Evolutionary conservation across 805 yeast genomes (phyloP), one percentile per base, ranked within the genome.

Genomic region (Huiozyma naganishii): DNA sequence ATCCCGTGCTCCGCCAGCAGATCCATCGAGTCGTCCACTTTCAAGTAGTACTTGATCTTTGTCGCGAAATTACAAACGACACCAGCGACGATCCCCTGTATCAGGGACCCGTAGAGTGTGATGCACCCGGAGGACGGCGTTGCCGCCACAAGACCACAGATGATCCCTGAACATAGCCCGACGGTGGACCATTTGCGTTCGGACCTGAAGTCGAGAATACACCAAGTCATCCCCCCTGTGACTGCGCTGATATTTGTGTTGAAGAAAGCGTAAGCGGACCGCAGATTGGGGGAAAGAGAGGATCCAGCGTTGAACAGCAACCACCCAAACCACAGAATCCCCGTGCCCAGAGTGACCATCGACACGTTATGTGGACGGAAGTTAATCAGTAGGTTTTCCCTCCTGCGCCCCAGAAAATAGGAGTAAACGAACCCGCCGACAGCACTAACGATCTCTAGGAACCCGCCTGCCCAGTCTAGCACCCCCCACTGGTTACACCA

Each of bases 1-100:
- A 90, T 73, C 41, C 96, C 97, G 80, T 90, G 98, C 77, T 90
- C 97, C n/a, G 97, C 97, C 61, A 90, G 73, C 41, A 88, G 79
- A 81, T 92, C 97, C 54, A 92, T 69, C 1, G 96, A 80, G 67
- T 90, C 98, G 63, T 92, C 97, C 41, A 90, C 88, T 46, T 74
- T 73, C 39, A 83, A 67, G 49, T 85, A 66, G 59, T 83, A 85
- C 66, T 90, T 90, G 61, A 90, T 67, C 56, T 87, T 84, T 39
- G 97, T 90, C 45, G 95, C 70, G 57, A 84, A 84, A 69, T 90
- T 90, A 75, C 97, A 92, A 32, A 81, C 77, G 8, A 81, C 64
- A 35, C 95, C 95, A 0, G 96, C 71, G 2, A 77, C 74, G 33
- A 86, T 69, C 4, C 97, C 97, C 48, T 88, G 76, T 13, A 88